phyloP scores from a whole-genome alignment of 345 rosid species.

The Lumnitzera racemosa region DNA sequence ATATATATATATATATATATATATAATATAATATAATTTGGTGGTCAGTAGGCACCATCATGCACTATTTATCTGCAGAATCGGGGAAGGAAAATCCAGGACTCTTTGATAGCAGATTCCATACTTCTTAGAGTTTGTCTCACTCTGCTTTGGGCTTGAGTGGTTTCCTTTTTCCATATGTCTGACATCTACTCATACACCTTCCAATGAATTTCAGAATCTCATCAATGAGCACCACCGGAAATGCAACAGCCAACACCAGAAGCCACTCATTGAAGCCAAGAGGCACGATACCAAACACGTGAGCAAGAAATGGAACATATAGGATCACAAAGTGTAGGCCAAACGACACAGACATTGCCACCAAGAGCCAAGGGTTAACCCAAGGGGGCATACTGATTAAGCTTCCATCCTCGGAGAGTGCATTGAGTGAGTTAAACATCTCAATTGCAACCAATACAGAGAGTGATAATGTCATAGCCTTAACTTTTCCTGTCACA shows the following conservation, averaged over 20 bases:
- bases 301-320: slow-evolving; percentile 55
- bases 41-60: no score
- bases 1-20: no score
- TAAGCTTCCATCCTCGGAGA: slow-evolving; percentile 67
- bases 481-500: slow-evolving; percentile 56
- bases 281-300: slow-evolving; percentile 60
- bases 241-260: slow-evolving; percentile 50
- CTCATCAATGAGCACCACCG: slow-evolving; percentile 58
- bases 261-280: slow-evolving; percentile 68
- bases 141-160: slow-evolving; percentile 41
- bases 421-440: slow-evolving; percentile 74
- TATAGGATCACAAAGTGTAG: slow-evolving; percentile 63
- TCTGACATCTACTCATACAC: slow-evolving; percentile 14
- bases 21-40: no score
- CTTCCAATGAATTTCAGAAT: slow-evolving; percentile 44
- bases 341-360: slow-evolving; percentile 58
- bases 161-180: slow-evolving; percentile 13
- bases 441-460: slow-evolving; percentile 72
- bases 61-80: no score
- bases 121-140: neutral
- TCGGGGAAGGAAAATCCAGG: no score
- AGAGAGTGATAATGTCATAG: slow-evolving; percentile 59
- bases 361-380: slow-evolving; percentile 61
- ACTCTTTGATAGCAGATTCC: no score
- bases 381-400: slow-evolving; percentile 73